phyloP scores from a whole-genome alignment of 108 stramenopile genomes.

The Pinguiococcus pyrenoidosus region DNA sequence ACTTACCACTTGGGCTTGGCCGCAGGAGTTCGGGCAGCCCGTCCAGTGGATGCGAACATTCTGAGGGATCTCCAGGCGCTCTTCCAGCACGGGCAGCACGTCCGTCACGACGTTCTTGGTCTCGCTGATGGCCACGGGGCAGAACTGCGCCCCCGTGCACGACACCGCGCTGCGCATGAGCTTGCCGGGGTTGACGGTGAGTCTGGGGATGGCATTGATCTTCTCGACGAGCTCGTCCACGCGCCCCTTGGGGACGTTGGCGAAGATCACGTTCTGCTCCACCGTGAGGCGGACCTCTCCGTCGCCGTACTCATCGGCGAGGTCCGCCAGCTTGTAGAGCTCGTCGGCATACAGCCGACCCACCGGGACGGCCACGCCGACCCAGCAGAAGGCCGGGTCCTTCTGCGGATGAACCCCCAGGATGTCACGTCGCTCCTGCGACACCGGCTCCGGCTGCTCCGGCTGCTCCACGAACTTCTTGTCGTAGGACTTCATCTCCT shows the following conservation, averaged over 20 bases:
- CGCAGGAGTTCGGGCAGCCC: slow-evolving; percentile 85
- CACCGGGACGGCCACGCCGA: slow-evolving; percentile 66
- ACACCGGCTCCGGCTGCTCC: slow-evolving; percentile 3
- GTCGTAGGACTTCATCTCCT: slow-evolving; percentile 36
- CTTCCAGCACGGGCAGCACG: slow-evolving; percentile 56
- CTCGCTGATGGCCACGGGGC: slow-evolving; percentile 71
- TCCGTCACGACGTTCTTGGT: slow-evolving; percentile 66
- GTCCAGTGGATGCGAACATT: slow-evolving; percentile 87
- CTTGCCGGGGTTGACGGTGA: slow-evolving; percentile 52
- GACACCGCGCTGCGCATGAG: slow-evolving; percentile 69
- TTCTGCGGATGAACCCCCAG: slow-evolving; percentile 75
- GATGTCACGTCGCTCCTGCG: slow-evolving; percentile 60
- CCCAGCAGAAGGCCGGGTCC: slow-evolving; percentile 62
- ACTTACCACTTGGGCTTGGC: slow-evolving; percentile 71
- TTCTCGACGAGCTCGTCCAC: slow-evolving; percentile 45
- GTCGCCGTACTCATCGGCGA: slow-evolving; percentile 61
- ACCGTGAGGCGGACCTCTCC: slow-evolving; percentile 86
- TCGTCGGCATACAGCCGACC: slow-evolving; percentile 35
- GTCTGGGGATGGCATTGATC: not conserved
- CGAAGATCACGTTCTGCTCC: slow-evolving; percentile 78
- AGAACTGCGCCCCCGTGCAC: slow-evolving; percentile 90
- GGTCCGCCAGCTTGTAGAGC: slow-evolving; percentile 44
- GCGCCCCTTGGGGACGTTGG: slow-evolving; percentile 62
- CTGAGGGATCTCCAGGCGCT: slow-evolving; percentile 53
- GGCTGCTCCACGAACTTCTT: slow-evolving; percentile 1